phyloP scores from a whole-genome alignment of 805 yeast species.

The Saturnispora kantuleensis region DNA sequence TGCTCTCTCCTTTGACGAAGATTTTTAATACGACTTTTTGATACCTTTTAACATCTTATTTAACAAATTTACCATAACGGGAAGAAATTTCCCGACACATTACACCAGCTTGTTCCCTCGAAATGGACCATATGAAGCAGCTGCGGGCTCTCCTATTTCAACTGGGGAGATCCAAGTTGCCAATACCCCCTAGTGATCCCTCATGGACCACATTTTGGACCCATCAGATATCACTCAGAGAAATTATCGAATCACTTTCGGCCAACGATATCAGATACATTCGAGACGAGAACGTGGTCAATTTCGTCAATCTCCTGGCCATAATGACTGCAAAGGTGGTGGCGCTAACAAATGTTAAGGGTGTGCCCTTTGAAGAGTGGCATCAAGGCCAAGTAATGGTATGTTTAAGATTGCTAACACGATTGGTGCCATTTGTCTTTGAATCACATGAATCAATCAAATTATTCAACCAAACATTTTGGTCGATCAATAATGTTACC shows the following conservation, averaged over 20 bases:
- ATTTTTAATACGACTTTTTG: constrained; percentile 27
- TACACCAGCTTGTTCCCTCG: no score
- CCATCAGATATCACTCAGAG: constrained; percentile 42
- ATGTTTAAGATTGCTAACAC: constrained; percentile 55
- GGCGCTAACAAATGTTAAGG: constrained; percentile 16
- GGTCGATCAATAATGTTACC: constrained; percentile 23
- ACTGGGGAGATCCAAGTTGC: constrained; percentile 22
- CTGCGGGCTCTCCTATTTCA: not conserved
- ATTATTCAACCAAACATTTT: constrained; percentile 27
- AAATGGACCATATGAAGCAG: constrained; percentile 1
- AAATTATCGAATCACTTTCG: constrained; percentile 48
- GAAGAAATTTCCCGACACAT: no score
- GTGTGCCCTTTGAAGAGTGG: constrained; percentile 20
- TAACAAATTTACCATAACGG: no score
- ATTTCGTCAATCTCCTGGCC: constrained; percentile 45
- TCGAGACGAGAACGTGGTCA: constrained; percentile 45
- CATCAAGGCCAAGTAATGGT: constrained; percentile 38
- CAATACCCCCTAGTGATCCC: constrained; percentile 1
- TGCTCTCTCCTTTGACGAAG: constrained; percentile 37
- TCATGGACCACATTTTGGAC: constrained; percentile 37
- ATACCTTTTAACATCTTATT: not conserved
- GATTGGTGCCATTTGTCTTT: constrained; percentile 55
- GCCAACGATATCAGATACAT: constrained; percentile 49
- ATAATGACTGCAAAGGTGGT: constrained; percentile 28
- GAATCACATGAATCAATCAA: constrained; percentile 37